Base-by-base conservation (phyloP, 306 rosid species). In the Quercus ilex region DNA sequence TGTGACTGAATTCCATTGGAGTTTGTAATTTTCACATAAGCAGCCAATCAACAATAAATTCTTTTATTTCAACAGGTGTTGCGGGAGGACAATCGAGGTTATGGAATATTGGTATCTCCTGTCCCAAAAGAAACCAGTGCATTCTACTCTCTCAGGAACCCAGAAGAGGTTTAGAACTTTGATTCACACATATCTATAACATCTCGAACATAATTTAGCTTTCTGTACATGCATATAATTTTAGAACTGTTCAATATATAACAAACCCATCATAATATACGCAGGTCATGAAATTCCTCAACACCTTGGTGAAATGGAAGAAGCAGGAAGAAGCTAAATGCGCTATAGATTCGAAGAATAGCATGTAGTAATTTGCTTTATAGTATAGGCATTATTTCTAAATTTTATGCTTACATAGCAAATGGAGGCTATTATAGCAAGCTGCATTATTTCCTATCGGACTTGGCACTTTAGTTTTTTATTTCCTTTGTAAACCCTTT, bases 211-310 rank as follows among this genome's bases (percentile, higher is more conserved):
- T 23, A 25, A 60, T 30, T 12, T 12, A 12, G 33, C 25, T 11
- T 25, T 23, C 25, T 23, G 26, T 5, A 20, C 30, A 17, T 59
- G 12, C 67, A 12, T 49, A 49, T 49, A 3, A 49, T 49, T 49
- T 49, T 49, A 49, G 53, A 25, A 21, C 33, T 23, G 67, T 59
- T 21, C 30, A 25, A 49, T 13, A 30, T 23, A 31, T 58, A 18
- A 25, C 20, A 70, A 51, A 17, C 53, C 28, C 14, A 28, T 35
- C 5, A 10, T 62, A 64, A 52, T 70, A 41, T 71, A 30, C 86
- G 85, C 90, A 93, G 98, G 99, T 95, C 31, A 85, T 88, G 99
- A 85, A 86, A 74, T 95, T 95, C 81, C 97, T 95, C 65, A 88
- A 88, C 82, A 86, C 85, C 8, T 82, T 95, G 67, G 92, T 92